Conservation (phyloP, 257 asterid species). For the Plantago ovata region DNA sequence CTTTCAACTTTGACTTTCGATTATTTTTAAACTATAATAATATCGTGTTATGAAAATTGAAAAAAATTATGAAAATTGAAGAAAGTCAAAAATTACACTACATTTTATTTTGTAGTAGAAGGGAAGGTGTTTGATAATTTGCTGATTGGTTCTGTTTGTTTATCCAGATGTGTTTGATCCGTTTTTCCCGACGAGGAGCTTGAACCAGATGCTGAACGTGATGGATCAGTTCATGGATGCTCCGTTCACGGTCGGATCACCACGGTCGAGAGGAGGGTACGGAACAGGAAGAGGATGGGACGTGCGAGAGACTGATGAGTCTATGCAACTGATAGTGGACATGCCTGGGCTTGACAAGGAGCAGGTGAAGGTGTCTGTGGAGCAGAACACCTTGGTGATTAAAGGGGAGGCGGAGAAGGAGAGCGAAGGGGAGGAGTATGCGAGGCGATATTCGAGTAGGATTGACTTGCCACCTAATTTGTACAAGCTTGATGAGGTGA, state of each 20-base stretch:
- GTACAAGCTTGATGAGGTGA: constrained; percentile 20
- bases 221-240: constrained; percentile 57
- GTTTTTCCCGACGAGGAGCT: constrained; percentile 51
- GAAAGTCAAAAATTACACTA: too few species aligned
- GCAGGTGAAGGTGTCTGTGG: constrained; percentile 27
- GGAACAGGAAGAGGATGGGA: not conserved
- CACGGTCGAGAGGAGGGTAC: not conserved
- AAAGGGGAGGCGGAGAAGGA: constrained; percentile 30
- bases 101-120: too few species aligned
- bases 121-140: not conserved
- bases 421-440: constrained; percentile 6
- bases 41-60: too few species aligned
- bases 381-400: constrained; percentile 19
- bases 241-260: not conserved
- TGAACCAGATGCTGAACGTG: constrained; percentile 63
- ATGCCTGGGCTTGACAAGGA: constrained; percentile 34
- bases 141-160: not conserved
- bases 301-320: too few species aligned
- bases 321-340: constrained; percentile 20
- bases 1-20: too few species aligned
- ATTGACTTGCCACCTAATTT: constrained; percentile 14
- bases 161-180: constrained; percentile 57
- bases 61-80: too few species aligned
- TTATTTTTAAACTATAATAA: too few species aligned
- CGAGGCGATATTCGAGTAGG: constrained; percentile 26